Conservation (phyloP, 2,329 filamentous ascomycete genomes). For the Didymella sp. region DNA sequence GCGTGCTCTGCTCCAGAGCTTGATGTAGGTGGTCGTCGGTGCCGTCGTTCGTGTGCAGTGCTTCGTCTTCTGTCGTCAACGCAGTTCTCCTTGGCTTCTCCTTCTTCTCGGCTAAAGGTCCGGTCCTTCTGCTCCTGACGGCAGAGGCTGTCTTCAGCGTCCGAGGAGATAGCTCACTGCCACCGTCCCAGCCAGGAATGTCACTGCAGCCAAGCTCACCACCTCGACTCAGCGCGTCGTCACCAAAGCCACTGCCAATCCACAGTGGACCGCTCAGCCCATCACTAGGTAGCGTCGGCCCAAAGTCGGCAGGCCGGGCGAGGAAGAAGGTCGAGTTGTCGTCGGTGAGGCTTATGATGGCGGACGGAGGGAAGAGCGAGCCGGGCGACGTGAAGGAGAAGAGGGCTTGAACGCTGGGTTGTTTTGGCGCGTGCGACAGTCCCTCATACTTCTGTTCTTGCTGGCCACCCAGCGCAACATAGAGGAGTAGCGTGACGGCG, state of each 20-base stretch:
- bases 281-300: constrained; percentile 74
- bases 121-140: constrained; percentile 16
- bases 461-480: constrained; percentile 41
- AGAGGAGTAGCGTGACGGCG: constrained; percentile 54
- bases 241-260: constrained; percentile 90
- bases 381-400: constrained; percentile 67
- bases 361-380: constrained; percentile 91
- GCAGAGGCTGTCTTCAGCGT: constrained; percentile 13
- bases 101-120: constrained; percentile 17
- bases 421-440: constrained; percentile 33
- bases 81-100: constrained; percentile 14
- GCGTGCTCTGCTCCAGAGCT: constrained; percentile 45
- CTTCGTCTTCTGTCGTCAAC: neutral
- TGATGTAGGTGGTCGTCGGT: constrained; percentile 82
- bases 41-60: constrained; percentile 65
- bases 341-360: constrained; percentile 93
- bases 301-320: constrained; percentile 91
- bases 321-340: constrained; percentile 98
- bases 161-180: constrained; percentile 21
- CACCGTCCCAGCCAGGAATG: constrained; percentile 83
- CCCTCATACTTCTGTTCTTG: constrained; percentile 27
- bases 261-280: constrained; percentile 90
- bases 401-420: constrained; percentile 49
- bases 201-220: constrained; percentile 96
- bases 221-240: constrained; percentile 71